phyloP scores from a whole-genome alignment of 768 basidiomycete genomes.

The Chalciporus chontae region DNA sequence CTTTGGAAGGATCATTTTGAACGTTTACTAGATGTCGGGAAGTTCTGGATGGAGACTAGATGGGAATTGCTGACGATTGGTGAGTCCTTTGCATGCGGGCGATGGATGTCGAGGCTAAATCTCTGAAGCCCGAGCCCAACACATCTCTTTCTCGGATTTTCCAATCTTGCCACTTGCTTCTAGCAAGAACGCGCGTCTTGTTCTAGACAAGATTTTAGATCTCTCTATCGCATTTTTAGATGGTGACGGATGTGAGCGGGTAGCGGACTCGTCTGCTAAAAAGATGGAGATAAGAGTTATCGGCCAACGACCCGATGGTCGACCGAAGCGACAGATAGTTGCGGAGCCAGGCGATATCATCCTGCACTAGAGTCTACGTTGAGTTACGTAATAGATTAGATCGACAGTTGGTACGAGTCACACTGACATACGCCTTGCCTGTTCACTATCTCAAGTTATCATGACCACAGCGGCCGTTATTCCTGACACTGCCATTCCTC shows the following conservation, averaged over 20 bases:
- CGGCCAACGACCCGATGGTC: constrained; percentile 24
- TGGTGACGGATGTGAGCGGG: background rate
- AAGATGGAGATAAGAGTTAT: constrained; percentile 22
- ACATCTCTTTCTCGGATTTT: constrained; percentile 31
- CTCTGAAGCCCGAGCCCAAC: constrained; percentile 20
- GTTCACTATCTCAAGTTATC: background rate
- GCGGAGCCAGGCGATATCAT: constrained; percentile 22
- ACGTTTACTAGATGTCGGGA: constrained; percentile 50
- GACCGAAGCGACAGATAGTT: constrained; percentile 21
- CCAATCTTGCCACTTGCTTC: constrained; percentile 18
- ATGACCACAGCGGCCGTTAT: constrained; percentile 17
- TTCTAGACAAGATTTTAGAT: constrained; percentile 21
- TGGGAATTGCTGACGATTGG: constrained; percentile 48
- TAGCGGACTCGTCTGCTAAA: constrained; percentile 3
- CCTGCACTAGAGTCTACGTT: constrained; percentile 13
- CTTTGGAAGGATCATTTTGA: constrained; percentile 75
- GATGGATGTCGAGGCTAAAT: background rate
- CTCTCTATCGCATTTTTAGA: constrained; percentile 26
- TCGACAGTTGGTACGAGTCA: too few species aligned
- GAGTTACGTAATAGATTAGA: constrained; percentile 24
- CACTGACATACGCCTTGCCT: background rate
- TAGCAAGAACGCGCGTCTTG: constrained; percentile 15
- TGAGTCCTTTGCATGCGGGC: constrained; percentile 20
- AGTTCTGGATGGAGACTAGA: constrained; percentile 49
- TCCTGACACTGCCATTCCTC: constrained; percentile 17